Percentiles rank a stretch among this genome's conserved stretches.
These are phyloP conservation scores for Vitis hybrid DNA, from an alignment of 177 flowering plant species.

Conservation along the genomic window DNA sequence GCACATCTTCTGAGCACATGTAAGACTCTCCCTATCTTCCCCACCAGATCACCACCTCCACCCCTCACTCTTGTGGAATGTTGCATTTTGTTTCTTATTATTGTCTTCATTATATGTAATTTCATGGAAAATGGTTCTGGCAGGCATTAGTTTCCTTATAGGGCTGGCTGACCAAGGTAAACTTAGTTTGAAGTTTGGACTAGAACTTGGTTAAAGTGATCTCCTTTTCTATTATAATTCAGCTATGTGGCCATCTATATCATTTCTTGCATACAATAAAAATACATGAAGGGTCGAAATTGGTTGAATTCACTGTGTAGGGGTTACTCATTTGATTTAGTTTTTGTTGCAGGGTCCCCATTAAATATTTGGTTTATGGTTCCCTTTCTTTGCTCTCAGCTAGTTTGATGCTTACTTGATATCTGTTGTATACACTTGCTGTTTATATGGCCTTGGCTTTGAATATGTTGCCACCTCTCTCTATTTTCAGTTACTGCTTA, in stretches of 20 bases:
- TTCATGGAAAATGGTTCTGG: neutral
- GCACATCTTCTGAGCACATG: constrained; percentile 24
- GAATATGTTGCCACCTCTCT: neutral
- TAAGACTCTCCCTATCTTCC: constrained; percentile 11
- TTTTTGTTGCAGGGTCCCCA: too few species aligned
- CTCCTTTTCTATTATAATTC: neutral
- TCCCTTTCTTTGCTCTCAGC: too few species aligned
- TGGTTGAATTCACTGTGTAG: neutral
- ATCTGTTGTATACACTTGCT: neutral
- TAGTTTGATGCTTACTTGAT: neutral
- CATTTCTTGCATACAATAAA: too few species aligned
- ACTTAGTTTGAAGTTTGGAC: neutral
- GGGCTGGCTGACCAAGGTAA: neutral
- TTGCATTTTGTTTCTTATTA: too few species aligned
- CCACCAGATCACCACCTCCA: neutral
- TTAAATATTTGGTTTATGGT: too few species aligned
- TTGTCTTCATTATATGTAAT: too few species aligned
- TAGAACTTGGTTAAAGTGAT: neutral
- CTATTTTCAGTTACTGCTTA: constrained; percentile 44
- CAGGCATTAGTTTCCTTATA: neutral
- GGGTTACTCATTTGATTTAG: too few species aligned
- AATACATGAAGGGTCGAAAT: neutral
- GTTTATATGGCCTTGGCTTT: neutral
- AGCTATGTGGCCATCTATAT: too few species aligned
- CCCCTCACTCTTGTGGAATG: neutral